Percentiles rank a stretch among this genome's conserved stretches.
Evolutionary conservation across 345 rosid genomes (phyloP).

Genomic region (Corchorus olitorius): DNA sequence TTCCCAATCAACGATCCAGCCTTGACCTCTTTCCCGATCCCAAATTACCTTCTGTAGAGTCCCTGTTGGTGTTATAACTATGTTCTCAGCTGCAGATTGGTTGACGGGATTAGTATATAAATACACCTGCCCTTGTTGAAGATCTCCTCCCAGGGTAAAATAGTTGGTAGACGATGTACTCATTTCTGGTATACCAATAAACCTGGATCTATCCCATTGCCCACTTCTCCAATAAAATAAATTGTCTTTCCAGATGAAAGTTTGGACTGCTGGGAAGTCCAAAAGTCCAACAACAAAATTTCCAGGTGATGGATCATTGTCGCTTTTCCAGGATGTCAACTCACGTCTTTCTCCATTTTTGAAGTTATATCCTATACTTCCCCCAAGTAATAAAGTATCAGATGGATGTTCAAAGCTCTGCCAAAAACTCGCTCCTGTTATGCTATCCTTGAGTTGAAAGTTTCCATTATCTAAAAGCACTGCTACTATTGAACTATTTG

Average conservation of each 20-base stretch:
- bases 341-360: conserved; percentile 14
- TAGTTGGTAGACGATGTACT: neutral
- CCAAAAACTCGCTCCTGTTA: conserved; percentile 8
- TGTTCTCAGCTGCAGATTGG: no score
- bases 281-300: neutral
- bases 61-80: no score
- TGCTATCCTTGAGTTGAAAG: conserved; percentile 5
- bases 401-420: conserved; percentile 33
- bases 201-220: conserved; percentile 20
- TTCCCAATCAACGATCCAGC: conserved; percentile 10
- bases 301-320: conserved; percentile 24
- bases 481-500: conserved; percentile 14
- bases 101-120: neutral
- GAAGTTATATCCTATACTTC: conserved; percentile 17
- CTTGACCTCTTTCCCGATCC: neutral
- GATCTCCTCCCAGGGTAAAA: conserved; percentile 3
- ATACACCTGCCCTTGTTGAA: conserved; percentile 13
- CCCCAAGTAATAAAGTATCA: conserved; percentile 30
- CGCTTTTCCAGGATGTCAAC: conserved; percentile 28
- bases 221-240: conserved; percentile 15
- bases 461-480: conserved; percentile 29
- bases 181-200: conserved; percentile 30
- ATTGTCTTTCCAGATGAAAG: neutral
- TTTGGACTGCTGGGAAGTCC: neutral
- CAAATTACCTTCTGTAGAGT: no score